These are phyloP conservation scores for Lyophyllum decastes DNA, from an alignment of 768 basidiomycete species.

Conservation along the genomic window DNA sequence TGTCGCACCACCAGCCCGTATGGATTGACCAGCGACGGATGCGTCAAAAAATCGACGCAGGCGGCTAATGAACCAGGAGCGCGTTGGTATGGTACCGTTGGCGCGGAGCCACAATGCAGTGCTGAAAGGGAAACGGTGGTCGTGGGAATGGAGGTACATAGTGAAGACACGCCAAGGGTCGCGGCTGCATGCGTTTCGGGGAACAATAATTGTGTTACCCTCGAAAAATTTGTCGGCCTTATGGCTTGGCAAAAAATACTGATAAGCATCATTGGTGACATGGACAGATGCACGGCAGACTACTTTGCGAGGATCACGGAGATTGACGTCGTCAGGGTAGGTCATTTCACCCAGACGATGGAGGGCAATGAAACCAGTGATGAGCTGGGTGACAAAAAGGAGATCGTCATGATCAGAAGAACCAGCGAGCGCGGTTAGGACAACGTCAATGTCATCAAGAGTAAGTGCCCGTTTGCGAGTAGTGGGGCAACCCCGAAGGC, in stretches of 20 bases:
- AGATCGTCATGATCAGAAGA: not conserved
- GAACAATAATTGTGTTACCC: too few relatives aligned
- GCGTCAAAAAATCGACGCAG: not conserved
- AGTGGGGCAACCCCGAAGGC: not conserved
- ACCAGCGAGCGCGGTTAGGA: not conserved
- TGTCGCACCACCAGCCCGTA: slow-evolving; percentile 37
- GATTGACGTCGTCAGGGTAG: slow-evolving; percentile 18
- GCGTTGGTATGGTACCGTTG: not conserved
- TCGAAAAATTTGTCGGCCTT: not conserved
- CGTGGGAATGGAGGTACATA: not conserved
- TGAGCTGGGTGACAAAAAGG: not conserved
- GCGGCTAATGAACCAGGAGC: not conserved
- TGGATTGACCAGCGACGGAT: not conserved
- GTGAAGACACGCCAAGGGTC: not conserved
- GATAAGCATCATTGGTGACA: not conserved
- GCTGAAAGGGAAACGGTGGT: not conserved
- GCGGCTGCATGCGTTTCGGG: not conserved
- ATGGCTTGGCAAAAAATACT: not conserved
- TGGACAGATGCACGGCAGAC: not conserved
- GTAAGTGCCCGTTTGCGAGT: not conserved
- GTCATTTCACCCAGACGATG: slow-evolving; percentile 9
- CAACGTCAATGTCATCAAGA: not conserved
- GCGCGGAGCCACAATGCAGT: not conserved
- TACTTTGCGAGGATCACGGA: not conserved
- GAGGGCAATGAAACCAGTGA: not conserved